These are phyloP conservation scores for Phlegmacium glaucopus DNA, from an alignment of 768 basidiomycete species.

Conservation along the genomic window DNA sequence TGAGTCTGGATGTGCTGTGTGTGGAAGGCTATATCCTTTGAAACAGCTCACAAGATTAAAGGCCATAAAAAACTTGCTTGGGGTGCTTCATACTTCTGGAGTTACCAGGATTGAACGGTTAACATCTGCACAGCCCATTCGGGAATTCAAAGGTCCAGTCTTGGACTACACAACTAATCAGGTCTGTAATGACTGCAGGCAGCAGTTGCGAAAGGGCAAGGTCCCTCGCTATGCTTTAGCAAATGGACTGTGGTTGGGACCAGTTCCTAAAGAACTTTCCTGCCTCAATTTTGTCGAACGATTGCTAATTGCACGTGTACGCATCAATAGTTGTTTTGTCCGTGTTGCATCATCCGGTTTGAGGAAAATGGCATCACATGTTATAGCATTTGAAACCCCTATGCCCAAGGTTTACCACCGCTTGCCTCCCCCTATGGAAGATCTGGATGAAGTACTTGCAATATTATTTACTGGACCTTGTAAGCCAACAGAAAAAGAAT, in stretches of 20 bases:
- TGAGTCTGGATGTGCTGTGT: slow-evolving; percentile 30
- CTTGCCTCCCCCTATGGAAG: slow-evolving; percentile 19
- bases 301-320: slow-evolving; percentile 19
- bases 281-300: slow-evolving; percentile 19
- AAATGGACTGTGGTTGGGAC: slow-evolving; percentile 13
- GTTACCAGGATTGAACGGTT: slow-evolving; percentile 4
- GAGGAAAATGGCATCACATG: slow-evolving; percentile 22
- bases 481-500: slow-evolving; percentile 22
- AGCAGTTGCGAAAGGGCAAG: slow-evolving; percentile 2
- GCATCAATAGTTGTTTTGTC: slow-evolving; percentile 22
- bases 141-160: slow-evolving; percentile 9
- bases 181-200: slow-evolving; percentile 7
- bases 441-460: slow-evolving; percentile 29
- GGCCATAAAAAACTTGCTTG: slow-evolving; percentile 1
- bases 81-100: not conserved
- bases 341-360: slow-evolving; percentile 17
- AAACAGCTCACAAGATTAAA: slow-evolving; percentile 15
- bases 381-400: slow-evolving; percentile 20
- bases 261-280: slow-evolving; percentile 9
- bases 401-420: slow-evolving; percentile 19
- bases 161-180: slow-evolving; percentile 6
- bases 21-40: slow-evolving; percentile 16
- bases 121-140: not conserved
- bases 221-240: slow-evolving; percentile 10
- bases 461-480: slow-evolving; percentile 28